Evolutionary conservation across 1,139 yeast genomes (phyloP), one percentile per base, ranked within the genome.

Genomic region (Diutina siamensis): DNA sequence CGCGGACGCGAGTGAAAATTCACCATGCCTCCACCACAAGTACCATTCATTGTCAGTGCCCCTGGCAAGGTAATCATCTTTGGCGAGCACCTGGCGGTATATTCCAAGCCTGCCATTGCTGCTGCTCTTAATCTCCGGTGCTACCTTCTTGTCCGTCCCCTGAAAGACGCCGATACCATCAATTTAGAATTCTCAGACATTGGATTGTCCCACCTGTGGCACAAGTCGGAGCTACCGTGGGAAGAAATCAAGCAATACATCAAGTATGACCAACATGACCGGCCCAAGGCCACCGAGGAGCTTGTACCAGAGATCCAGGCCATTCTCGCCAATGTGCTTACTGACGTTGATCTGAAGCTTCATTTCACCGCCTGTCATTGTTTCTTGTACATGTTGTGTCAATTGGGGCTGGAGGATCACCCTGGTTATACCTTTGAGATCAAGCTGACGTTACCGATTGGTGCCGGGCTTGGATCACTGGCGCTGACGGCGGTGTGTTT

Each of bases 71-170:
- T 88, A 40, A 94, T 92, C 54, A 73, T 94, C 44, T 94, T 88
- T 59, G 99, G 99, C 21, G 98, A 92, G 59, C 99, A 92, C 59
- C 86, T 97, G 2, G 97, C 94, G 2, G 99, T 92, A 2, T 86
- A 85, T 59, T 81, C 86, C 46, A 85, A 85, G 64, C 94, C 95
- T 1, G 95, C 95, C 22, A 84, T 87, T 47, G 95, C 96, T 1
- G 95, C 95, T 0, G 89, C 95, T 0, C 71, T 87, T 20, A 80
- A 88, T 21, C 67, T 87, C 47, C 70, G 97, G 56, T 86, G 97
- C 0, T 92, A 85, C 55, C 64, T 89, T 31, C 65, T 83, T 34
- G 94, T 85, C 1, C 58, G 72, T 3, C 69, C 72, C 17, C 57
- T 64, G 47, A 59, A 55, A 15, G 65, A 71, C 48, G 49, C 63